A percentile compares a stretch with the other conserved stretches of the same genome.
These are phyloP conservation scores for Ajuga chamaepitys DNA, from an alignment of 257 asterid species.

Conservation along the genomic window DNA sequence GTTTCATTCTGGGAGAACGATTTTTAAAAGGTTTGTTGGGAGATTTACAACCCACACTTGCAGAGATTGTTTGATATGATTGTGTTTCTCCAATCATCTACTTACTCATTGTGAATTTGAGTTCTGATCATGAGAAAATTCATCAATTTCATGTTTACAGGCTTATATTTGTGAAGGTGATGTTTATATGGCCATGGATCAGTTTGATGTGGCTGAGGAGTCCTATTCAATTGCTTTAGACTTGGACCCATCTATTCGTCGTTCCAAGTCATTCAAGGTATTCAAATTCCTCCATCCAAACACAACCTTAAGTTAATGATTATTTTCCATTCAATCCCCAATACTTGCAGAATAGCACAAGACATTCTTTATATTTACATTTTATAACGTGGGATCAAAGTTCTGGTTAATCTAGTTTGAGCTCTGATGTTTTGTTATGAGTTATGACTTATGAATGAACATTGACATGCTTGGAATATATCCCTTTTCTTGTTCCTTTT, in stretches of 20 bases:
- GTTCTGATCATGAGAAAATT: background rate
- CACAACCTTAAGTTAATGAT: background rate
- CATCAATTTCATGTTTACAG: constrained; percentile 25
- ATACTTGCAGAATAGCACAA: background rate
- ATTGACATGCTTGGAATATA: background rate
- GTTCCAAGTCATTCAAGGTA: constrained; percentile 85
- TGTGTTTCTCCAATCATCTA: constrained; percentile 1
- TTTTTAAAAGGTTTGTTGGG: too few species aligned
- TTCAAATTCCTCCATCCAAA: background rate
- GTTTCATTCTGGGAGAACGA: too few species aligned
- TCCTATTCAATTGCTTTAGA: constrained; percentile 63
- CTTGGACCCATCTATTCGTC: constrained; percentile 68
- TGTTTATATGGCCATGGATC: constrained; percentile 62
- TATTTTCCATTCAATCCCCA: background rate
- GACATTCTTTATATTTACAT: background rate
- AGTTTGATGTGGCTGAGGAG: constrained; percentile 51
- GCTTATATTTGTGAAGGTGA: constrained; percentile 79
- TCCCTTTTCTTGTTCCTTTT: background rate
- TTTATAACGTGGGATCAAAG: background rate
- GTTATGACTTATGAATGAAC: background rate
- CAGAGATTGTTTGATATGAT: background rate
- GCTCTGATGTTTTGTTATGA: background rate
- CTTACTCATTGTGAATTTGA: background rate
- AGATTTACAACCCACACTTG: too few species aligned
- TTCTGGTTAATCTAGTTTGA: background rate